These are phyloP conservation scores for Fragaria ananassa DNA, from an alignment of 306 rosid genomes.

Conservation along the genomic window DNA sequence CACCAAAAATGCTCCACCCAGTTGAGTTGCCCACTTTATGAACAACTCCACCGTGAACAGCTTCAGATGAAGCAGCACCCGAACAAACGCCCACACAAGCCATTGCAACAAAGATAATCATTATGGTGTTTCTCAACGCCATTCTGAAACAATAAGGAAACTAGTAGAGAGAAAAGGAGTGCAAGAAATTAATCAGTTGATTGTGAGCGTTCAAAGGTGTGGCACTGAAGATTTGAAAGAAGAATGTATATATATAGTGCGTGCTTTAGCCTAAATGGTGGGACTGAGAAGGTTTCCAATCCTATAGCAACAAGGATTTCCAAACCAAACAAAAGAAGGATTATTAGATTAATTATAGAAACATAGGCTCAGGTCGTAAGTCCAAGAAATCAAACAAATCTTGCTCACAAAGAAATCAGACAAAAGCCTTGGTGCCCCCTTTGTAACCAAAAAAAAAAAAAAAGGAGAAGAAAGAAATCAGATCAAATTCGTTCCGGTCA, in stretches of 20 bases:
- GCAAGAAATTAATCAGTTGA: too few relatives aligned
- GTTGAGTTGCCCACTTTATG: not conserved
- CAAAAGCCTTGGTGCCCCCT: too few relatives aligned
- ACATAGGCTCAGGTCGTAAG: not conserved
- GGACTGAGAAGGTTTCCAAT: not conserved
- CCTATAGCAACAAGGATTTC: not conserved
- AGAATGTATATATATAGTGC: not conserved
- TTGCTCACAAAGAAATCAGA: too few relatives aligned
- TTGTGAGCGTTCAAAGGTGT: not conserved
- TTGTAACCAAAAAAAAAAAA: too few relatives aligned
- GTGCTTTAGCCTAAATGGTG: not conserved
- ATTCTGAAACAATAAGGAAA: not conserved
- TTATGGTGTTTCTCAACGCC: not conserved
- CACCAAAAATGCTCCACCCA: not conserved
- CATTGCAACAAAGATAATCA: not conserved
- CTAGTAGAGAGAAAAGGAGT: not conserved
- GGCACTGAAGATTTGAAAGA: not conserved
- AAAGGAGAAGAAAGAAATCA: too few relatives aligned
- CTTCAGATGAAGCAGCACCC: not conserved
- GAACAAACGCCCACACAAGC: not conserved
- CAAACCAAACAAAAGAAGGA: not conserved
- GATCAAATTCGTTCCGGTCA: too few relatives aligned
- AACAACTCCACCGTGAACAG: not conserved
- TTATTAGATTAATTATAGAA: not conserved
- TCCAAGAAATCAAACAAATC: not conserved